These are phyloP conservation scores for Aspergillus egyptiacus DNA, from an alignment of 495 filamentous ascomycete species.

Conservation along the genomic window DNA sequence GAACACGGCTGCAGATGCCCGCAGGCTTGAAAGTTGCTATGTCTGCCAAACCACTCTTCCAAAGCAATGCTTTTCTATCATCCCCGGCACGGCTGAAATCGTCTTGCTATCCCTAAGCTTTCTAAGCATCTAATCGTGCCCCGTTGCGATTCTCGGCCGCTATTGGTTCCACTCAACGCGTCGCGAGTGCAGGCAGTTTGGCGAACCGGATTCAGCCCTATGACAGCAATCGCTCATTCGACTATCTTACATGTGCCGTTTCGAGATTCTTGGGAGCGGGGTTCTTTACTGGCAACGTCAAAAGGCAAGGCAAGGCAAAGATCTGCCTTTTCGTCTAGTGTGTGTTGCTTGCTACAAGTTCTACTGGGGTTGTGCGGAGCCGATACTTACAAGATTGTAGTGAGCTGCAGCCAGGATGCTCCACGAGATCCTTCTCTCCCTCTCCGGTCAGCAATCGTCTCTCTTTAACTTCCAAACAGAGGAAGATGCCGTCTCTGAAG, in stretches of 20 bases:
- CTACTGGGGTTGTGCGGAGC: neutral
- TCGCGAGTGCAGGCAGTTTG: constrained; percentile 5
- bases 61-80: no score
- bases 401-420: constrained; percentile 60
- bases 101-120: neutral
- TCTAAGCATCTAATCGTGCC: no score
- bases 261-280: constrained; percentile 43
- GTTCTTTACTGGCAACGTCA: constrained; percentile 42
- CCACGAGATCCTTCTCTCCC: constrained; percentile 91
- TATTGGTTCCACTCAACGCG: no score
- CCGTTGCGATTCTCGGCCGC: no score
- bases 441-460: constrained; percentile 87
- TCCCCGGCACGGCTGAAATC: no score
- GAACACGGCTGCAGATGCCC: no score
- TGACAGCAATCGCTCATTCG: neutral
- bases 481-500: constrained; percentile 33
- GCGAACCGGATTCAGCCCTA: neutral
- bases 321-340: constrained; percentile 22
- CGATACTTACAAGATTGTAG: constrained; percentile 18
- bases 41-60: no score
- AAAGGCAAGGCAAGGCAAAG: constrained; percentile 19
- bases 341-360: constrained; percentile 3
- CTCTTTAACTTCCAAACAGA: constrained; percentile 54
- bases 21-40: no score
- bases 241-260: constrained; percentile 44